Evolutionary conservation across 78 protist species (phyloP).

Genomic region (Cavenderia fasciculata): DNA sequence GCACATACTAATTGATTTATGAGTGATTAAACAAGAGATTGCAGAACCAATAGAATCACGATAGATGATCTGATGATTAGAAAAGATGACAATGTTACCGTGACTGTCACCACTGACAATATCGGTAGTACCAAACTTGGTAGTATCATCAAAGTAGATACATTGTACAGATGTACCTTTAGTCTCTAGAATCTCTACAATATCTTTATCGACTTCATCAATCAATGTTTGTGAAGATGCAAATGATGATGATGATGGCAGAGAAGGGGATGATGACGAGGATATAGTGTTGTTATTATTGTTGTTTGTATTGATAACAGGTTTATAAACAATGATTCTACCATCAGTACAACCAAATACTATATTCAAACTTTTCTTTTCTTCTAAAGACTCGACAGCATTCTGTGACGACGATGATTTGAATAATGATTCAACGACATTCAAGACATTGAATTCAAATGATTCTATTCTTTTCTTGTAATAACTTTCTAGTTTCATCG

Average conservation of each 20-base stretch:
- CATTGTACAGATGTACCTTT: constrained; percentile 46
- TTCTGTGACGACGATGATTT: too few species aligned
- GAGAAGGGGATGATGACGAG: background rate
- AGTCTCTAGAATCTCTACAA: constrained; percentile 51
- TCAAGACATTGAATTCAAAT: constrained; percentile 56
- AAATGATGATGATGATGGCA: too few species aligned
- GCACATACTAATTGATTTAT: constrained; percentile 24
- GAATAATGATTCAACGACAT: constrained; percentile 51
- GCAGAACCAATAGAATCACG: constrained; percentile 30
- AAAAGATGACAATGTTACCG: constrained; percentile 57
- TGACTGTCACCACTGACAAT: constrained; percentile 52
- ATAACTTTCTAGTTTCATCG: background rate
- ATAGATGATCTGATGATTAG: constrained; percentile 70
- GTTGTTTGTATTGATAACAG: background rate
- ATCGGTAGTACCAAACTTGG: constrained; percentile 52
- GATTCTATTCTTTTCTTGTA: constrained; percentile 24
- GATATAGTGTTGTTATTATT: background rate
- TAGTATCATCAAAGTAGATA: constrained; percentile 33
- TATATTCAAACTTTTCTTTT: constrained; percentile 38
- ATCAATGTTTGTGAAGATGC: too few species aligned
- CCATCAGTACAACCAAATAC: constrained; percentile 64
- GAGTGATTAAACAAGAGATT: constrained; percentile 25
- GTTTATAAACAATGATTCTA: constrained; percentile 32
- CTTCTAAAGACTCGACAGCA: too few species aligned
- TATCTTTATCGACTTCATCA: too few species aligned